Conservation (phyloP, 768 basidiomycete genomes). For the Boletus sp. region DNA sequence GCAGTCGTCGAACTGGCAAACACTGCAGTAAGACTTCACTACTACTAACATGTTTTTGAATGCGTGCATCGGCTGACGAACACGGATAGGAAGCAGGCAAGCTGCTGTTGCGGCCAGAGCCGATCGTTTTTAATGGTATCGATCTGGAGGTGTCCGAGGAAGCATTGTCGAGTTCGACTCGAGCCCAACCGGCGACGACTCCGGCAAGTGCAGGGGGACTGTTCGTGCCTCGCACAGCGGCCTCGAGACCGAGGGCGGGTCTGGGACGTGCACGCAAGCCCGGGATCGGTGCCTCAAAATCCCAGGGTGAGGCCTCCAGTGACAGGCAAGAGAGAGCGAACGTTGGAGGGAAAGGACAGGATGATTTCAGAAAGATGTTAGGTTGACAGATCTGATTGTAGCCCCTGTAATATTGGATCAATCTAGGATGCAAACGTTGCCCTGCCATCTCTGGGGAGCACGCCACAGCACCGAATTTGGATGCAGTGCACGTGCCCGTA, state of each 20-base stretch:
- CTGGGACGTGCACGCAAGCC: constrained; percentile 55
- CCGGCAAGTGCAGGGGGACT: constrained; percentile 42
- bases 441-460: no score
- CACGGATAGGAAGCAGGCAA: constrained; percentile 73
- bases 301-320: constrained; percentile 10
- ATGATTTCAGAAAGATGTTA: constrained; percentile 86
- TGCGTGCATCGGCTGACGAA: not conserved
- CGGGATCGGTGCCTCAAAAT: constrained; percentile 19
- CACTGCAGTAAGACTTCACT: constrained; percentile 48
- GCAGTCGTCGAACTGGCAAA: constrained; percentile 65
- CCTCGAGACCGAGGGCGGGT: constrained; percentile 68
- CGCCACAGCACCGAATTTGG: not conserved
- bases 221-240: constrained; percentile 67
- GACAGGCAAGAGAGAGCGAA: constrained; percentile 8
- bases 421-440: not conserved
- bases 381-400: constrained; percentile 9
- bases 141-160: constrained; percentile 61
- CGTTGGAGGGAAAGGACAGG: constrained; percentile 45
- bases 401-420: not conserved
- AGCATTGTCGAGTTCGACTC: constrained; percentile 31
- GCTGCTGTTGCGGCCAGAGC: constrained; percentile 66
- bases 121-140: constrained; percentile 66
- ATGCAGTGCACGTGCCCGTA: not conserved
- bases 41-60: not conserved
- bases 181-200: constrained; percentile 30